Evolutionary conservation across 2,329 filamentous ascomycete species (phyloP).

Genomic region (Diplocarpon rosae): DNA sequence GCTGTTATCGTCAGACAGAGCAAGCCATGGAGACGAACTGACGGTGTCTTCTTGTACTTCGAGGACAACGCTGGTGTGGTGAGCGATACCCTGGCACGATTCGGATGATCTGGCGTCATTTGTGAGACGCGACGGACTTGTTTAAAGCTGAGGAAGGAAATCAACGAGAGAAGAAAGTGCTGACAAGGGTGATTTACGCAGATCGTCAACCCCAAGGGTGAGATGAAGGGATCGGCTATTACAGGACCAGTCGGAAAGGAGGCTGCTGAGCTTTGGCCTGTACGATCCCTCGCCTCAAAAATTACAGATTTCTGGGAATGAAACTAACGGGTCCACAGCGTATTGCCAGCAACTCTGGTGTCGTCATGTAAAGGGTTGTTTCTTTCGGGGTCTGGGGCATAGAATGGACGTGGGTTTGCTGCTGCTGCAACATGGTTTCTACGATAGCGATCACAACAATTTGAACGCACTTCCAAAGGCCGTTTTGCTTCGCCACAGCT

Average conservation of each 20-base stretch:
- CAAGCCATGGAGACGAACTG: conserved; percentile 98
- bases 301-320: neutral
- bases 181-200: conserved; percentile 31
- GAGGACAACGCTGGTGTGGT: conserved; percentile 99
- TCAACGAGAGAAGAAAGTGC: neutral
- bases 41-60: conserved; percentile 99
- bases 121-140: neutral
- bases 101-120: conserved; percentile 2
- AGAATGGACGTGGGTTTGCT: conserved; percentile 15
- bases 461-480: no score
- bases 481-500: no score
- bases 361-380: conserved; percentile 79
- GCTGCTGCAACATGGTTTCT: conserved; percentile 14
- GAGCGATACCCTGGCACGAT: conserved; percentile 36
- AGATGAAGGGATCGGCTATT: conserved; percentile 99
- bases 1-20: conserved; percentile 97
- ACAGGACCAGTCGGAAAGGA: conserved; percentile 99
- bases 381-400: conserved; percentile 23
- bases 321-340: conserved; percentile 43
- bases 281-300: conserved; percentile 40
- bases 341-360: conserved; percentile 99
- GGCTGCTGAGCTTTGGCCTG: conserved; percentile 98
- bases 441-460: conserved; percentile 15
- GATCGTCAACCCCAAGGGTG: conserved; percentile 99
- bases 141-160: neutral